These are phyloP conservation scores for Petunia axillaris DNA, from an alignment of 257 asterid species.

Conservation along the genomic window DNA sequence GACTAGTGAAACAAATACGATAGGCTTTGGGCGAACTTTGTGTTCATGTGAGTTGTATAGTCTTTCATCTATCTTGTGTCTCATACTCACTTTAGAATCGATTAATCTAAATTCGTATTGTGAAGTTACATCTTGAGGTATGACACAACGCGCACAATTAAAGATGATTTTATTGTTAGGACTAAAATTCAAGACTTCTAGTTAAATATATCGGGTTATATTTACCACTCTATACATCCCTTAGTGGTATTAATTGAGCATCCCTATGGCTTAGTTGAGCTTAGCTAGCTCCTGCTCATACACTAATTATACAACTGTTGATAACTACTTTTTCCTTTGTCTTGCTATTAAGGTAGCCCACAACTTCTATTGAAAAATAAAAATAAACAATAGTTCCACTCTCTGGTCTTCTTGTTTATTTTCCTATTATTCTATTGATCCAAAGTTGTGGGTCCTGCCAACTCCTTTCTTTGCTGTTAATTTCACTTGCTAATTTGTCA, in stretches of 20 bases:
- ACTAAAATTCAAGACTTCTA: no score
- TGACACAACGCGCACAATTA: no score
- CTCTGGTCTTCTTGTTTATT: slow-evolving; percentile 14
- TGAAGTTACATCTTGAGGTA: no score
- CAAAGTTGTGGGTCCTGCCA: not conserved
- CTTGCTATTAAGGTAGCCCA: slow-evolving; percentile 43
- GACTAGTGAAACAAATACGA: no score
- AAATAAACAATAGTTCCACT: slow-evolving; percentile 34
- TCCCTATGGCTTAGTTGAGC: slow-evolving; percentile 27
- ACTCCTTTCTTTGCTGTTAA: not conserved
- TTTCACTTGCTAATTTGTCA: not conserved
- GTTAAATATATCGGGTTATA: no score
- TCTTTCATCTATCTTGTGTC: no score
- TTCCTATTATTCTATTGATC: not conserved
- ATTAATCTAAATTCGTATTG: no score
- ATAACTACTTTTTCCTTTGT: slow-evolving; percentile 47
- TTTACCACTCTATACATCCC: no score
- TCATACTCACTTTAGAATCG: no score
- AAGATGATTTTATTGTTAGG: no score
- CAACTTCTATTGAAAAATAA: not conserved
- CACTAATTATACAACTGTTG: slow-evolving; percentile 30
- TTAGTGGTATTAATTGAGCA: slow-evolving; percentile 8
- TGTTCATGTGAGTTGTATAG: no score
- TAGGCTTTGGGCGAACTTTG: no score
- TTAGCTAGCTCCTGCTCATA: slow-evolving; percentile 21